Conservation (phyloP, 148 eudicot species). For the Chenopodium formosanum region DNA sequence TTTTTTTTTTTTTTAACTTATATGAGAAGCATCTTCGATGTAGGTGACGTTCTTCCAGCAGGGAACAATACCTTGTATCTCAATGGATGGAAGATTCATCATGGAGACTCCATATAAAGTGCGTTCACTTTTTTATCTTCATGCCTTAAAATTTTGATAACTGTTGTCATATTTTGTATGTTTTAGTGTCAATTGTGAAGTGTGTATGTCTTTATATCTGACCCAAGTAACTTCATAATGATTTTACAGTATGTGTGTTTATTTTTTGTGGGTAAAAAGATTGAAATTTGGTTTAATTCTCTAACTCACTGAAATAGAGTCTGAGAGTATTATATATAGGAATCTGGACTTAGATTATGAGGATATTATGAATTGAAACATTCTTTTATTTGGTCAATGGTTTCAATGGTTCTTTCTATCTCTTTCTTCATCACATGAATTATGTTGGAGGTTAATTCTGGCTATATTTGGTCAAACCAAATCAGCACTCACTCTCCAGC, state of each 20-base stretch:
- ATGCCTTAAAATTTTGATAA: not conserved
- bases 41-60: constrained; percentile 96
- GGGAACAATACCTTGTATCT: constrained; percentile 93
- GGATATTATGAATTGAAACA: not conserved
- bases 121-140: constrained; percentile 29
- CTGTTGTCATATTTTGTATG: not conserved
- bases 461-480: not conserved
- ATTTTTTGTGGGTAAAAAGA: not conserved
- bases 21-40: constrained; percentile 11
- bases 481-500: not conserved
- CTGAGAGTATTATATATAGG: not conserved
- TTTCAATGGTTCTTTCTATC: too few species aligned
- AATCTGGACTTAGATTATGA: not conserved
- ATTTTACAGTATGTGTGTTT: not conserved
- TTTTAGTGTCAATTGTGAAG: not conserved
- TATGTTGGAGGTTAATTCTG: not conserved
- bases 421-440: too few species aligned
- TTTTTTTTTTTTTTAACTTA: not conserved
- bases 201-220: not conserved
- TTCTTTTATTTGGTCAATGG: too few species aligned
- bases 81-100: constrained; percentile 86
- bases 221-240: not conserved
- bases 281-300: not conserved
- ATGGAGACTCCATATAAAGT: constrained; percentile 93
- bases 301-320: not conserved